Conservation (phyloP, 371 early-diverging fungal genomes). For the Amoeboaphelidium protococcarum region DNA sequence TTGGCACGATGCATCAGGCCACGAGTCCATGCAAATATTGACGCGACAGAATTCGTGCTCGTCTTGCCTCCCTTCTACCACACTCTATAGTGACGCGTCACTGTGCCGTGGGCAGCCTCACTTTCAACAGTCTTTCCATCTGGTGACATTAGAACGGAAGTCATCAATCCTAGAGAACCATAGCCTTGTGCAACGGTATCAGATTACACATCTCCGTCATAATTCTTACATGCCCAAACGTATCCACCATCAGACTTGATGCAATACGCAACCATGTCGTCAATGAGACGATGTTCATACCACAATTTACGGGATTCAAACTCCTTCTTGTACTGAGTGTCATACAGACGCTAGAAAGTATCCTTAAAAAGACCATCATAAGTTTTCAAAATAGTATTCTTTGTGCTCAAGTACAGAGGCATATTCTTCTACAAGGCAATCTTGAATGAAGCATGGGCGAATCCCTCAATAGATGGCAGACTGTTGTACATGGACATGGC, state of each 20-base stretch:
- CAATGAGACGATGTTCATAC: slow-evolving; percentile 89
- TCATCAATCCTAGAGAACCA: slow-evolving; percentile 79
- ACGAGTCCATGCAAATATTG: slow-evolving; percentile 93
- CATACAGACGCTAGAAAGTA: slow-evolving; percentile 72
- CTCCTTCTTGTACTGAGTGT: slow-evolving; percentile 33
- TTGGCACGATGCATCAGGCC: slow-evolving; percentile 84
- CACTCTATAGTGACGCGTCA: slow-evolving; percentile 87
- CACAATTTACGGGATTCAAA: slow-evolving; percentile 52
- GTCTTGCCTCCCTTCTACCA: slow-evolving; percentile 52
- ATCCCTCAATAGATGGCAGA: slow-evolving; percentile 66
- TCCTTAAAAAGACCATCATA: slow-evolving; percentile 96
- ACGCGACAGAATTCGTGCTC: slow-evolving; percentile 80
- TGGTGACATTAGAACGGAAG: slow-evolving; percentile 74
- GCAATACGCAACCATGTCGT: slow-evolving; percentile 93
- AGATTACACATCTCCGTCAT: slow-evolving; percentile 42
- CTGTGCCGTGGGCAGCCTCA: slow-evolving; percentile 90
- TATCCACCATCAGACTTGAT: slow-evolving; percentile 83
- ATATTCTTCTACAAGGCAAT: slow-evolving; percentile 50
- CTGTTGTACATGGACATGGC: slow-evolving; percentile 88
- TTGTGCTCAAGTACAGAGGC: slow-evolving; percentile 85
- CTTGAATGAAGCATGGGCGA: slow-evolving; percentile 81
- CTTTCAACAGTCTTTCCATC: slow-evolving; percentile 83
- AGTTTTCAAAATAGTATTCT: slow-evolving; percentile 87
- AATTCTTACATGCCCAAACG: slow-evolving; percentile 88
- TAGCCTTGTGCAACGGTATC: slow-evolving; percentile 18